Evolutionary conservation across 2,329 filamentous ascomycete genomes (phyloP), one percentile per base, ranked within the genome.

Genomic region (Davidsoniella eucalypti): DNA sequence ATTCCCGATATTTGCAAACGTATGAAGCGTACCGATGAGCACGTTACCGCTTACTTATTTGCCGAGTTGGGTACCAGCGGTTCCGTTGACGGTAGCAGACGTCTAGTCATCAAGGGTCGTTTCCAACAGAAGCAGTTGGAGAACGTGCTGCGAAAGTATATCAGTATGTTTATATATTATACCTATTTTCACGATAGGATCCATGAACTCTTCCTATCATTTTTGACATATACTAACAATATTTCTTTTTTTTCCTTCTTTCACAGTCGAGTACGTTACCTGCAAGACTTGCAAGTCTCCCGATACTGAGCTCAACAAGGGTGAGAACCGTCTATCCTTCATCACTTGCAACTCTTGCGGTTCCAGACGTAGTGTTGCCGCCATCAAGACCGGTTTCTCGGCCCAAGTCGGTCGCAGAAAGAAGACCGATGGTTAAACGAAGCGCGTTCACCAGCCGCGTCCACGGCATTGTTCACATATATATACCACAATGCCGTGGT

Each of bases 41-140:
- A 95, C 71, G 84, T 98, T 57, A 96, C 87, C 49, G 83, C 90
- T 60, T 96, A 95, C 72, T 70, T 98, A 57, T 95, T 98, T 68
- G 88, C 92, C 58, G 92, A 98, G 68, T 77, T 98, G 80, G 92
- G 92, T 73, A 98, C 92, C 57, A 93, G 80, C 63, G 92, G 92
- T 66, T 93, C 85, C 64, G 87, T 94, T 51, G 92, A 95, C 69
- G 92, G 90, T 59, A 86, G 78, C 69, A 80, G 87, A 67, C 82
- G 90, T 63, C 69, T 98, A 61, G 88, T 98, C 63, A 98, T 98
- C 77, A 95, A 94, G 76, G 92, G 92, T 74, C 86, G 92, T 63
- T 98, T 98, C 84, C 90, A 96, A 69, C 90, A 96, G 72, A 95
- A 95, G 72, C 90, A 96, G 73, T 88, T 96, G 63, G 92, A 98